Evolutionary conservation across 176 grass and related monocot genomes (phyloP).

Genomic region (Ensete ventricosum): DNA sequence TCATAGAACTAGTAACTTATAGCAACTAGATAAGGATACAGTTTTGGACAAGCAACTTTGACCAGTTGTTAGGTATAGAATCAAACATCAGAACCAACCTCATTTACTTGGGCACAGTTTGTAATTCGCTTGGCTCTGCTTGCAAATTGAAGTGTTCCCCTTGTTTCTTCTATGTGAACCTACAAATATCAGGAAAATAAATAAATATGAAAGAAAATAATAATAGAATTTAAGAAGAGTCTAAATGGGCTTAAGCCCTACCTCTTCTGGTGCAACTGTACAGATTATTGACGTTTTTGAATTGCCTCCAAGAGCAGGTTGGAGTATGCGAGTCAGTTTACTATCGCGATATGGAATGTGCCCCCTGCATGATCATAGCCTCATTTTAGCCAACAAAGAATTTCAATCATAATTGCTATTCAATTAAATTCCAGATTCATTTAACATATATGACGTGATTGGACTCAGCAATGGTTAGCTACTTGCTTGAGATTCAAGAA

Average conservation of each 20-base stretch:
- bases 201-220: not conserved
- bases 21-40: not conserved
- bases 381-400: not conserved
- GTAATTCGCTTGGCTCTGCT: constrained; percentile 90
- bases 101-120: constrained; percentile 95
- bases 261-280: constrained; percentile 89
- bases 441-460: too few relatives aligned
- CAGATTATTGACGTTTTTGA: constrained; percentile 95
- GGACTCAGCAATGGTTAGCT: too few relatives aligned
- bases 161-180: constrained; percentile 81
- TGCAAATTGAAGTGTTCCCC: constrained; percentile 95
- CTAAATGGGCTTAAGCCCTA: constrained; percentile 22
- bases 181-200: constrained; percentile 21
- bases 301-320: constrained; percentile 95
- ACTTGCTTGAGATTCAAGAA: too few relatives aligned
- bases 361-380: constrained; percentile 50
- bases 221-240: not conserved
- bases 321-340: constrained; percentile 87
- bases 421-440: not conserved
- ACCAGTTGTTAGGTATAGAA: not conserved
- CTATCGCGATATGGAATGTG: constrained; percentile 99
- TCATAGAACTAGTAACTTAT: not conserved
- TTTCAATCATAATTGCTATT: not conserved
- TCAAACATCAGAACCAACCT: constrained; percentile 36
- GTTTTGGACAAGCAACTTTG: not conserved